Evolutionary conservation across 495 filamentous ascomycete genomes (phyloP).

Genomic region (Aspergillus incahuasiensis): DNA sequence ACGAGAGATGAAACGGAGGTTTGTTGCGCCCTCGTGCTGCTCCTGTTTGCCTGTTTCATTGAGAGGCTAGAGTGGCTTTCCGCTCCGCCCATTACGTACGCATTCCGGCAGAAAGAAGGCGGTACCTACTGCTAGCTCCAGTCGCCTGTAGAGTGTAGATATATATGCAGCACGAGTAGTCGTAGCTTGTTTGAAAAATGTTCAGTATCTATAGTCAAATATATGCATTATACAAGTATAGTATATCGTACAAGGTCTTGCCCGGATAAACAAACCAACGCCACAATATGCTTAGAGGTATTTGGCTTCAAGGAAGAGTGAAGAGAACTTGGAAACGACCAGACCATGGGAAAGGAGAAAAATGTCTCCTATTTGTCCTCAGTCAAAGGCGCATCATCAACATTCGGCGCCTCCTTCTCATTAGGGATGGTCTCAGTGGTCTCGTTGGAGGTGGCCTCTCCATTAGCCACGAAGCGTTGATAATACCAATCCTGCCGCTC

Average conservation of each 20-base stretch:
- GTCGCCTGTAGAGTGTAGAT: not conserved
- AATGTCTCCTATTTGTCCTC: not conserved
- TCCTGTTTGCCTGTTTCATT: not conserved
- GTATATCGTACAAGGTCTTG: not conserved
- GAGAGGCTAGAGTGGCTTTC: constrained; percentile 48
- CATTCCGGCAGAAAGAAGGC: constrained; percentile 23
- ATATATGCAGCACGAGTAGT: too few species aligned
- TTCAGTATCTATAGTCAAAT: not conserved
- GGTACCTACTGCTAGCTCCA: constrained; percentile 12
- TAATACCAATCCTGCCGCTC: constrained; percentile 21
- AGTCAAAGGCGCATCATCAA: not conserved
- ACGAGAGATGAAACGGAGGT: not conserved
- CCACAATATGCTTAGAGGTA: constrained; percentile 12
- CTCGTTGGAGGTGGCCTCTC: too few species aligned
- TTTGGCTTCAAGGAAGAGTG: not conserved
- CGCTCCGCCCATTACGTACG: constrained; percentile 35
- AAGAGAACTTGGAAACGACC: not conserved
- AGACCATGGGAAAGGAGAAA: not conserved
- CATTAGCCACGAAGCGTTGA: not conserved
- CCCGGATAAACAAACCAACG: constrained; percentile 13
- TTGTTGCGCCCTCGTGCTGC: constrained; percentile 7
- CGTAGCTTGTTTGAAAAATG: not conserved
- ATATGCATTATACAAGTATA: not conserved
- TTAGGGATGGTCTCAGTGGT: not conserved
- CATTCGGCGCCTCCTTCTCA: not conserved